Base-by-base conservation (phyloP, 257 asterid species). In the Solanum okadae region DNA sequence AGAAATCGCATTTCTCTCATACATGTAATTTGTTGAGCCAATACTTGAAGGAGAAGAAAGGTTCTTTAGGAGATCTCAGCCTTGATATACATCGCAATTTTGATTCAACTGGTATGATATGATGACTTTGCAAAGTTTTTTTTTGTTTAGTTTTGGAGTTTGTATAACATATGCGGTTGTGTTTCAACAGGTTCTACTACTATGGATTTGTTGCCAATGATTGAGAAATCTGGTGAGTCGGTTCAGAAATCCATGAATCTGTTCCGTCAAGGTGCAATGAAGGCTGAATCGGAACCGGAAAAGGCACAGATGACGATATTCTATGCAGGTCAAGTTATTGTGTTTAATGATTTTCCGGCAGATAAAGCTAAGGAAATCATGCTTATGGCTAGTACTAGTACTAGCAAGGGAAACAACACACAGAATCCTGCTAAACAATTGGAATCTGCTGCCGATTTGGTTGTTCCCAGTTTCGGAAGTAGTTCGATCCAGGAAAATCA, bases 11-110 rank as follows among this genome's bases (percentile, higher is more conserved):
- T 86, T 95, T 96, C 91, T 92, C 96, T 11, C 96, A 93, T 90
- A 96, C 98, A 3, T 96, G 98, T 56, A 92, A 84, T 84, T 92
- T 92, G 29, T 52, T 96, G 88, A 95, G 98, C 67, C 97, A 94
- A 86, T 96, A 94, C 88, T 68, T 96, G 91, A 94, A 94, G n/a
- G 96, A 93, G 90, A 96, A 92, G 86, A 61, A 61, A 61, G 96
- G 97, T 34, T 89, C 92, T 67, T 90, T 95, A 31, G 97, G 96
- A 76, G 96, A 94, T 68, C 96, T 96, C 31, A 91, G 73, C 35
- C 98, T 95, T 10, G 95, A 95, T 9, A 90, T 95, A 15, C 70
- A 90, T 86, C 91, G 89, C 11, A 87, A 35, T 75, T 65, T 89
- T n/a, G 94, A 91, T 72, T 35, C 90, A 20, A 75, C 91, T 78